Conservation (phyloP, 225 moss, liverwort and hornwort genomes). For the Sphagnum tenellum region DNA sequence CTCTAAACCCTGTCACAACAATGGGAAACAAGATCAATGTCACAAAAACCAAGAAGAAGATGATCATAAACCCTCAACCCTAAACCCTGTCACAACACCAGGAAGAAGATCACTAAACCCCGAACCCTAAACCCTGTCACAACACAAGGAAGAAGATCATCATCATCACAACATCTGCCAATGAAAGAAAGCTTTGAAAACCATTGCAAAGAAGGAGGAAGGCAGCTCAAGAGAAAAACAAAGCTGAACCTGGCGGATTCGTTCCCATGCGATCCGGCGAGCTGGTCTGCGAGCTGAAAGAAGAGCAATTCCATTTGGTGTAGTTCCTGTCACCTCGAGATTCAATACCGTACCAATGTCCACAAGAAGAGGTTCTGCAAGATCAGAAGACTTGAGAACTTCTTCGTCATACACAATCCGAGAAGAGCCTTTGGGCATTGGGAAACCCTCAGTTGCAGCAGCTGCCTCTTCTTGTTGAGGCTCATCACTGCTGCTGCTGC, state of each 20-base stretch:
- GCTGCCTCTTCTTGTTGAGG: constrained; percentile 1
- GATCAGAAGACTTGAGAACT: constrained; percentile 16
- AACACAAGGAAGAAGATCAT: too few relatives aligned
- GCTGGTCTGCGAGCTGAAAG: constrained; percentile 53
- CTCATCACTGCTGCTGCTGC: neutral
- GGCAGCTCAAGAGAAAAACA: neutral
- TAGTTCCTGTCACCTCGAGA: constrained; percentile 41
- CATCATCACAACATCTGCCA: too few relatives aligned
- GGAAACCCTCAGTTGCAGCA: constrained; percentile 6
- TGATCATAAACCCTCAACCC: too few relatives aligned
- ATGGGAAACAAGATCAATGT: too few relatives aligned
- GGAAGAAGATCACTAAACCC: too few relatives aligned
- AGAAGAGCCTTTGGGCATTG: constrained; percentile 29
- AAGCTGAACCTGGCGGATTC: constrained; percentile 47
- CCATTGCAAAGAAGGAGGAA: constrained; percentile 1
- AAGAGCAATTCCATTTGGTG: constrained; percentile 42
- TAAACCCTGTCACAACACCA: too few relatives aligned
- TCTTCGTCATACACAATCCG: constrained; percentile 45
- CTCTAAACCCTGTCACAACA: too few relatives aligned
- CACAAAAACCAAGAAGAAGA: too few relatives aligned
- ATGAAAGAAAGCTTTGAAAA: too few relatives aligned
- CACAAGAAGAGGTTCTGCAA: constrained; percentile 13
- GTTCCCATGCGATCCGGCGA: constrained; percentile 55
- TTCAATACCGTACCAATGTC: constrained; percentile 59
- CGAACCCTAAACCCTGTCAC: too few relatives aligned